Base-by-base conservation (phyloP, 257 asterid species). In the Lantana camara region DNA sequence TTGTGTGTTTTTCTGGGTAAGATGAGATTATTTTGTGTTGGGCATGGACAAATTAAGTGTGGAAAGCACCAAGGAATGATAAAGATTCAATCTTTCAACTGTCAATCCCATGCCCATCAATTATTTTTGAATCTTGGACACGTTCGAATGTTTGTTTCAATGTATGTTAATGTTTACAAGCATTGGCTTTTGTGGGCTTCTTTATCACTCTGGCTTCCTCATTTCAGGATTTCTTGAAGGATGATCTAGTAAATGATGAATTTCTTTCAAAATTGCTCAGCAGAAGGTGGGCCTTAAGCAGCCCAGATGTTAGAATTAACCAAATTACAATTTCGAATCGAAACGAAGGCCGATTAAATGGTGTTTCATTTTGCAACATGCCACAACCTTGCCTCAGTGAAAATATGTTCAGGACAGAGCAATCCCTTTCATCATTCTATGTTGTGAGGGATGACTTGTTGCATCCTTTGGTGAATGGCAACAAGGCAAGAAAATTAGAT, bases 401-500 rank as follows among this genome's bases (percentile, higher is more conserved):
- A 75, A 62, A 60, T 17, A 35, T 63, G 58, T 32, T 11, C 46
- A 77, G 52, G 15, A 77, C 56, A 57, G 54, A 54, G 30, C 74
- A 47, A 1, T 40, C 57, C 2, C 40, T 63, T 64, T 74, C 81
- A 29, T 85, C 91, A 0, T 93, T 93, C 81, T 87, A 83, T 74
- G 84, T 93, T 41, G 86, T 89, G 51, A 83, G 98, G 73, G 97
- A 93, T 77, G 98, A 93, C 68, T 79, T 89, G 70, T 46, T 89
- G 83, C 98, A 93, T 75, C 97, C 97, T 45, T 72, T 93, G 72
- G 85, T 85, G 61, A 93, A 93, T 77, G 98, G 98, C 30, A 93
- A 90, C 76, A 93, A 93, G 76, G 93, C 95, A 10, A 80, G 98
- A 67, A 93, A 93, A 67, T 66, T 93, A 54, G 98, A 93, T 23